Percentiles rank a stretch among this genome's conserved stretches.
These are phyloP conservation scores for Pilaira anomala DNA, from an alignment of 192 early-diverging fungal genomes.

Conservation along the genomic window DNA sequence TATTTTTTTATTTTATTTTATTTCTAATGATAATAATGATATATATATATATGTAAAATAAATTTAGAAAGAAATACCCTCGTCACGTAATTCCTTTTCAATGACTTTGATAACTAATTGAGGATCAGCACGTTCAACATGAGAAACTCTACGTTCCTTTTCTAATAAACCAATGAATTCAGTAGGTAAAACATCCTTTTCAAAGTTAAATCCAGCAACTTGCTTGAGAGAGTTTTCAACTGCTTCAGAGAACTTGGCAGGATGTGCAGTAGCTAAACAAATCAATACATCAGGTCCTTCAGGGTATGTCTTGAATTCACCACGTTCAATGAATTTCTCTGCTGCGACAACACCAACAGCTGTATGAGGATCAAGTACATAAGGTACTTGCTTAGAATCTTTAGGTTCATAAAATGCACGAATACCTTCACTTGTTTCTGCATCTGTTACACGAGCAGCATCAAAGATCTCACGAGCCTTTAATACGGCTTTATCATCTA, in stretches of 20 bases:
- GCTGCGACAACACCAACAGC: constrained; percentile 91
- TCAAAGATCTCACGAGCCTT: constrained; percentile 71
- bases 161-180: constrained; percentile 69
- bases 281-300: constrained; percentile 43
- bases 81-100: constrained; percentile 45
- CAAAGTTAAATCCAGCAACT: constrained; percentile 46
- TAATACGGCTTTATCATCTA: constrained; percentile 55
- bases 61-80: constrained; percentile 36
- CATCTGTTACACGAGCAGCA: constrained; percentile 71
- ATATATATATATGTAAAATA: too few relatives aligned
- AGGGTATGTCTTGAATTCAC: constrained; percentile 12
- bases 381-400: constrained; percentile 42
- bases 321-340: constrained; percentile 44
- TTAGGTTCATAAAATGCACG: constrained; percentile 57
- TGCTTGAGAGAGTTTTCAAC: constrained; percentile 73
- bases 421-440: constrained; percentile 76
- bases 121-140: constrained; percentile 48
- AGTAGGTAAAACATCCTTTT: constrained; percentile 58
- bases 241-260: constrained; percentile 94
- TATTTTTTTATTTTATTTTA: not conserved
- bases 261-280: constrained; percentile 89
- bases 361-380: constrained; percentile 94
- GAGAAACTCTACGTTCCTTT: constrained; percentile 61
- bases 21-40: not conserved
- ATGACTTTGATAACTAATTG: constrained; percentile 50